These are phyloP conservation scores for Inga oerstediana DNA, from an alignment of 306 rosid genomes.

Conservation along the genomic window DNA sequence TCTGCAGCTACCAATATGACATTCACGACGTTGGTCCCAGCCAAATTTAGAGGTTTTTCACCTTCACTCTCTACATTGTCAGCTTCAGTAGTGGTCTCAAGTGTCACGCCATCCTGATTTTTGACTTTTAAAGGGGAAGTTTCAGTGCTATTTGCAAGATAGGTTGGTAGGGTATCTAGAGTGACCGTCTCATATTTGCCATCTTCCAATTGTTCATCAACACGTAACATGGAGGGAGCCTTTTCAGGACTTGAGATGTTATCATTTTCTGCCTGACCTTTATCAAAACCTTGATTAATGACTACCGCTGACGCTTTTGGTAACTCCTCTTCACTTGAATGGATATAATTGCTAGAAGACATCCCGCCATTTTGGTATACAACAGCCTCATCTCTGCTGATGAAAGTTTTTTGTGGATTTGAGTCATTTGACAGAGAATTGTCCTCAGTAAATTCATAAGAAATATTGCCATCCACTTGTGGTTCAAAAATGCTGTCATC, in stretches of 20 bases:
- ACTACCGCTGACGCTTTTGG: slow-evolving; percentile 36
- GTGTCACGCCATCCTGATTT: slow-evolving; percentile 24
- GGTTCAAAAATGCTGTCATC: slow-evolving; percentile 39
- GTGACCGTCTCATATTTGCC: slow-evolving; percentile 32
- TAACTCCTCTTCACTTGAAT: slow-evolving; percentile 47
- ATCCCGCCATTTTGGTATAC: slow-evolving; percentile 42
- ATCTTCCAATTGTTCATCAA: slow-evolving; percentile 34
- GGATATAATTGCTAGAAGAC: slow-evolving; percentile 37
- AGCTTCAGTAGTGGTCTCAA: slow-evolving; percentile 33
- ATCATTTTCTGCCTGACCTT: slow-evolving; percentile 42
- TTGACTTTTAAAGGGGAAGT: slow-evolving; percentile 34
- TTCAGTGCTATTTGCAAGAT: slow-evolving; percentile 31
- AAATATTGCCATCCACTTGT: slow-evolving; percentile 40
- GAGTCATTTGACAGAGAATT: slow-evolving; percentile 33
- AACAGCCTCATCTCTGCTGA: slow-evolving; percentile 27
- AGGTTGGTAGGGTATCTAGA: slow-evolving; percentile 41
- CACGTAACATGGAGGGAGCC: slow-evolving; percentile 29
- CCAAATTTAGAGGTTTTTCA: slow-evolving; percentile 71
- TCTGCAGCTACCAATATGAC: slow-evolving; percentile 82
- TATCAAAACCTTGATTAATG: slow-evolving; percentile 31
- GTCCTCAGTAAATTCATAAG: slow-evolving; percentile 46
- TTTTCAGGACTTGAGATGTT: slow-evolving; percentile 33
- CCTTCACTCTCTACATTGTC: slow-evolving; percentile 34
- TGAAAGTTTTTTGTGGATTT: slow-evolving; percentile 33
- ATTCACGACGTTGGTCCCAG: slow-evolving; percentile 90